Percentiles rank a stretch among this genome's conserved stretches.
phyloP scores from a whole-genome alignment of 768 basidiomycete genomes.

The Fibroporia radiculosa region DNA sequence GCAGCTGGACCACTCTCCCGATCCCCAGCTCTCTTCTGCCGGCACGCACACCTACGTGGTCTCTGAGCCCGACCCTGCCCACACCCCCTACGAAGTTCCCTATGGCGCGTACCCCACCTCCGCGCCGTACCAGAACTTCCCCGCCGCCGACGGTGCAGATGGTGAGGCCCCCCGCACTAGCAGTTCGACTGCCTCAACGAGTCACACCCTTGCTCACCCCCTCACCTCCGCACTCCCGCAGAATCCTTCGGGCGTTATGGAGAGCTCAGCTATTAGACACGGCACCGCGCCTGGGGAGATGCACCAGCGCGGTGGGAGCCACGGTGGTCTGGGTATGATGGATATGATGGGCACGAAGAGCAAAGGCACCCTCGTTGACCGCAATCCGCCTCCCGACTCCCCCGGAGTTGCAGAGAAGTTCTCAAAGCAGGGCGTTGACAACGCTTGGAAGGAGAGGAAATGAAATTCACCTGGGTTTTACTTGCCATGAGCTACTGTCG shows the following conservation, averaged over 20 bases:
- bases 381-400: slow-evolving; percentile 41
- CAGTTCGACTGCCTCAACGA: slow-evolving; percentile 34
- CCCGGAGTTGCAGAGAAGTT: slow-evolving; percentile 33
- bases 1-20: slow-evolving; percentile 42
- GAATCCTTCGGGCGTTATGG: slow-evolving; percentile 37
- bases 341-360: slow-evolving; percentile 31
- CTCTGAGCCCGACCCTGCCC: slow-evolving; percentile 58
- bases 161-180: slow-evolving; percentile 29
- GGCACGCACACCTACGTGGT: slow-evolving; percentile 65
- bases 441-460: slow-evolving; percentile 43
- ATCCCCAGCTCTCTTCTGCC: slow-evolving; percentile 35
- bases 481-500: not conserved
- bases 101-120: slow-evolving; percentile 46
- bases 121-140: slow-evolving; percentile 33
- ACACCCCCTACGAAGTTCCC: slow-evolving; percentile 61
- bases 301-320: slow-evolving; percentile 33
- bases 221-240: slow-evolving; percentile 33
- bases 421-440: slow-evolving; percentile 38
- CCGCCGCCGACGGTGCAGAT: slow-evolving; percentile 33
- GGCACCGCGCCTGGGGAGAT: slow-evolving; percentile 37
- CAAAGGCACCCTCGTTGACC: slow-evolving; percentile 30
- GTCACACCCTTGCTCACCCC: slow-evolving; percentile 34
- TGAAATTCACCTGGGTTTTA: slow-evolving; percentile 3
- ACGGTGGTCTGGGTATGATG: slow-evolving; percentile 36
- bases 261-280: slow-evolving; percentile 39